Evolutionary conservation across 139 green algal species (phyloP).

Genomic region (Gonium pectorale): DNA sequence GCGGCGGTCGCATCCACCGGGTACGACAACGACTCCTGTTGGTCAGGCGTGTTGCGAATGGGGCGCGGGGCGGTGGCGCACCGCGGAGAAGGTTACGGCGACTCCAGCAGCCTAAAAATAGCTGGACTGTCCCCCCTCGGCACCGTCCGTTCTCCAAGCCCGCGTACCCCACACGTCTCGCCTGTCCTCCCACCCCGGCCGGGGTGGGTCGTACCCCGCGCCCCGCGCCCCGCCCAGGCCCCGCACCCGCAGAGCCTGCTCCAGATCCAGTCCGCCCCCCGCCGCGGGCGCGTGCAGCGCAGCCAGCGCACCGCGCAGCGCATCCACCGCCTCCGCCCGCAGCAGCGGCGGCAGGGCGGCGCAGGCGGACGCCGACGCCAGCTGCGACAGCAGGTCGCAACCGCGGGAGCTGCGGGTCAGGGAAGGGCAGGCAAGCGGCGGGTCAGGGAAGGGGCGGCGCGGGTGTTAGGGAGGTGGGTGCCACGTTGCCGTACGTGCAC

Average conservation of each 20-base stretch:
- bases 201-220: too few species aligned
- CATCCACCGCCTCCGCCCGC: slow-evolving; percentile 20
- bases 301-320: slow-evolving; percentile 17
- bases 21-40: too few species aligned
- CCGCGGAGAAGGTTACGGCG: too few species aligned
- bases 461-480: not conserved
- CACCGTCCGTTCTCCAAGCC: too few species aligned
- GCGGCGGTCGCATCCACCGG: too few species aligned
- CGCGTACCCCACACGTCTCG: too few species aligned
- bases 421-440: not conserved
- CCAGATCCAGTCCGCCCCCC: slow-evolving; percentile 32
- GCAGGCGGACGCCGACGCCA: not conserved
- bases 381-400: not conserved
- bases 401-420: not conserved
- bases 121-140: too few species aligned
- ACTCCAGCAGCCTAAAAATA: too few species aligned
- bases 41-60: too few species aligned
- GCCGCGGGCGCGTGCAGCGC: slow-evolving; percentile 27
- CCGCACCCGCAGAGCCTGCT: slow-evolving; percentile 14
- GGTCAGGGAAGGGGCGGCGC: not conserved
- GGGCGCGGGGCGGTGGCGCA: too few species aligned
- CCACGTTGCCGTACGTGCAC: too few species aligned
- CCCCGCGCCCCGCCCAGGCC: not conserved
- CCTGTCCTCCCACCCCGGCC: too few species aligned
- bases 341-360: slow-evolving; percentile 14